A percentile compares a stretch with the other conserved stretches of the same genome.
phyloP scores from a whole-genome alignment of 1,139 yeast species.

The Saccharomyces hybrid region DNA sequence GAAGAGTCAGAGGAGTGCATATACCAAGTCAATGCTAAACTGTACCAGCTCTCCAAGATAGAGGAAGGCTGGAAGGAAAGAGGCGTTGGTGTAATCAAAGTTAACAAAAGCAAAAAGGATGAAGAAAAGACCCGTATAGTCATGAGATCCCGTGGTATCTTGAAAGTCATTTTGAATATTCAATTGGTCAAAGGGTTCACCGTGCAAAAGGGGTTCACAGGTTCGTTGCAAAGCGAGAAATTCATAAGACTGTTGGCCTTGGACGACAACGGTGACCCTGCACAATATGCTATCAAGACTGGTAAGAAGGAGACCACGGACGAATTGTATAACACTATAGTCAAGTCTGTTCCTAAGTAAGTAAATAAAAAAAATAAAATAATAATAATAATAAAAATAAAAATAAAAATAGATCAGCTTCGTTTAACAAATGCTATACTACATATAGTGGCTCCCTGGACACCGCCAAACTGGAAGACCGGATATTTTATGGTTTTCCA shows the following conservation, averaged over 20 bases:
- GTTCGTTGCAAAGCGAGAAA: slow-evolving; percentile 74
- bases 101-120: slow-evolving; percentile 45
- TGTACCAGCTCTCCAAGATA: slow-evolving; percentile 62
- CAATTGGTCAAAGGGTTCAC: slow-evolving; percentile 55
- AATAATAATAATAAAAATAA: background rate
- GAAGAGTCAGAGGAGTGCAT: slow-evolving; percentile 77
- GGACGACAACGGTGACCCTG: slow-evolving; percentile 54
- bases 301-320: slow-evolving; percentile 56
- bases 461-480: slow-evolving; percentile 80
- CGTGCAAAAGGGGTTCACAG: slow-evolving; percentile 71
- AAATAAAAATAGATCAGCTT: background rate
- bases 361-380: slow-evolving; percentile 2
- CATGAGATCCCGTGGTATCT: slow-evolving; percentile 85
- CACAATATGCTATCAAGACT: slow-evolving; percentile 76
- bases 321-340: slow-evolving; percentile 48
- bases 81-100: slow-evolving; percentile 80
- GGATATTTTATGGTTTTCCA: slow-evolving; percentile 72
- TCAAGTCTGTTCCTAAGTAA: slow-evolving; percentile 23
- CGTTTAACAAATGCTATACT: slow-evolving; percentile 63
- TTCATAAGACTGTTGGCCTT: slow-evolving; percentile 61
- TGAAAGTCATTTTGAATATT: slow-evolving; percentile 73
- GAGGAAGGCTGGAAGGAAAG: slow-evolving; percentile 90
- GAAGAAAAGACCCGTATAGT: slow-evolving; percentile 49
- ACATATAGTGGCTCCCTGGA: slow-evolving; percentile 78
- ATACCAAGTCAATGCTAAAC: slow-evolving; percentile 65